Conservation (phyloP, 1,284 basidiomycete genomes). For the Coriolopsis trogii region DNA sequence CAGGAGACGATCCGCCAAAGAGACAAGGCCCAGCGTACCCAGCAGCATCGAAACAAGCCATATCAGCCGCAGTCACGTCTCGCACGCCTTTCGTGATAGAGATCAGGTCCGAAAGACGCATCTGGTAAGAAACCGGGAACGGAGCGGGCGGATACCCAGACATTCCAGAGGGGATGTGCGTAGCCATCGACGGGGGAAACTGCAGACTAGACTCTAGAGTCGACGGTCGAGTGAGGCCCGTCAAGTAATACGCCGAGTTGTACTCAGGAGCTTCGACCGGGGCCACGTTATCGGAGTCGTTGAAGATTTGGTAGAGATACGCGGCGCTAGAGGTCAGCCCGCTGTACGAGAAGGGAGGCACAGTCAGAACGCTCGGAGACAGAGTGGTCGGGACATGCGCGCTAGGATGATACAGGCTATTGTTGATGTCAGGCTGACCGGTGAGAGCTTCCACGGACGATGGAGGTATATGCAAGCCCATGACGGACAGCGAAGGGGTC, state of each 20-base stretch:
- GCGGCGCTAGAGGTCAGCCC: not conserved
- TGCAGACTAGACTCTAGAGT: not conserved
- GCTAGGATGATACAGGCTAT: too few relatives aligned
- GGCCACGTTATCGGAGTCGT: not conserved
- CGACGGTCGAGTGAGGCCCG: not conserved
- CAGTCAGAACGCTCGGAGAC: too few relatives aligned
- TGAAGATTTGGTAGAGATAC: slow-evolving; percentile 15
- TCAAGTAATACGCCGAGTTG: slow-evolving; percentile 1
- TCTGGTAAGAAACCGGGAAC: slow-evolving; percentile 14
- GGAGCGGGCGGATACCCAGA: not conserved
- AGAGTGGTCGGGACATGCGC: too few relatives aligned
- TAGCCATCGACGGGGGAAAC: slow-evolving; percentile 1
- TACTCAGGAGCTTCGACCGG: slow-evolving; percentile 6
- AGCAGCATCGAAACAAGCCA: not conserved
- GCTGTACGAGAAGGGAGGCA: not conserved
- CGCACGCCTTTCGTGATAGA: slow-evolving; percentile 12
- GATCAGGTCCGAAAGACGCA: slow-evolving; percentile 19
- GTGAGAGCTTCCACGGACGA: too few relatives aligned
- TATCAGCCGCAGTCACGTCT: too few relatives aligned
- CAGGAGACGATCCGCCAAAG: too few relatives aligned
- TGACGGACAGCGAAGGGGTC: too few relatives aligned
- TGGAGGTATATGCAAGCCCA: too few relatives aligned
- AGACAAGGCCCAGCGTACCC: too few relatives aligned
- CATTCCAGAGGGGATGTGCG: not conserved
- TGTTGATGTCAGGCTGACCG: too few relatives aligned